phyloP scores from a whole-genome alignment of 1,284 basidiomycete genomes.

The Porogramme epimiltina region DNA sequence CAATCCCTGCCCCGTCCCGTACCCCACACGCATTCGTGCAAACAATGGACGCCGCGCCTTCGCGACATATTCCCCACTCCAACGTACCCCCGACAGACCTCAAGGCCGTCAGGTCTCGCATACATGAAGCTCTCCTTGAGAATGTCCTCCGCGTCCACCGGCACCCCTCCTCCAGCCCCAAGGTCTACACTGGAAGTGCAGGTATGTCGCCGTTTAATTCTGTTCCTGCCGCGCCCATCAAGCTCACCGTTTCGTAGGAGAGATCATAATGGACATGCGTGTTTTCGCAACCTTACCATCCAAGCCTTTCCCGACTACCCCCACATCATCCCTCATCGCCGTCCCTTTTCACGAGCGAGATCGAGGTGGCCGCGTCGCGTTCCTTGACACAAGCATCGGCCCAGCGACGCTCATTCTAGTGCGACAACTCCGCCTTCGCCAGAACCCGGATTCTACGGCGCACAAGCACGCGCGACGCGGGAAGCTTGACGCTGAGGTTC shows the following conservation, averaged over 20 bases:
- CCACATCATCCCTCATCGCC: conserved; percentile 16
- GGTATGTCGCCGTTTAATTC: conserved; percentile 16
- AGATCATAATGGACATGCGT: conserved; percentile 30
- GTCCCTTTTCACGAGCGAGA: conserved; percentile 20
- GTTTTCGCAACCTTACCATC: conserved; percentile 20
- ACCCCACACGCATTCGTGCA: neutral
- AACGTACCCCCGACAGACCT: conserved; percentile 20
- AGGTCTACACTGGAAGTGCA: conserved; percentile 29
- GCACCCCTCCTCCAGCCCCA: conserved; percentile 23
- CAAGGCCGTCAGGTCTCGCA: conserved; percentile 15
- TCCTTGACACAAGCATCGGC: conserved; percentile 36
- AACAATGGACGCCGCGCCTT: neutral
- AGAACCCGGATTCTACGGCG: conserved; percentile 12
- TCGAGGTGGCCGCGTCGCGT: conserved; percentile 27
- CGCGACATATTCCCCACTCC: conserved; percentile 23
- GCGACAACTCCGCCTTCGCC: conserved; percentile 25
- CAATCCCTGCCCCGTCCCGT: neutral
- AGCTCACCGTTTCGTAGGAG: conserved; percentile 16
- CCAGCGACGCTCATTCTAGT: conserved; percentile 33
- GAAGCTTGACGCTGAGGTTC: conserved; percentile 15
- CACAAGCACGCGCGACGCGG: conserved; percentile 14
- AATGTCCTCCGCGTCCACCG: conserved; percentile 26
- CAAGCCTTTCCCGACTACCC: conserved; percentile 17
- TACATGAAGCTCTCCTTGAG: conserved; percentile 24
- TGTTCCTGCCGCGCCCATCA: neutral